Percentiles rank a stretch among this genome's conserved stretches.
phyloP scores from a whole-genome alignment of 139 green algal species.

The Marvania coccoides region DNA sequence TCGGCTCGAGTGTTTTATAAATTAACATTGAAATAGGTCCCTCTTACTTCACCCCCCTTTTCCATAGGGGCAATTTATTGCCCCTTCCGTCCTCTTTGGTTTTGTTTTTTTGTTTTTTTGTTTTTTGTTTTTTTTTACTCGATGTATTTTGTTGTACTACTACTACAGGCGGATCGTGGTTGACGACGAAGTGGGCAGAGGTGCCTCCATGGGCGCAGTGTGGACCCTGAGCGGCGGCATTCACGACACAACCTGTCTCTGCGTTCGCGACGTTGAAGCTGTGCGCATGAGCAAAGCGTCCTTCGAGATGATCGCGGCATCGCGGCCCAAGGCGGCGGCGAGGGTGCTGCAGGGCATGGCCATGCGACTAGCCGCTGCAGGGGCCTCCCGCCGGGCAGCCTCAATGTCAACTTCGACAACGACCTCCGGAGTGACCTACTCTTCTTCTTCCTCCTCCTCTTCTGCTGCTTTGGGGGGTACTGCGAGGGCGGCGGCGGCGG shows the following conservation, averaged over 20 bases:
- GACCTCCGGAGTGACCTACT: too few species aligned
- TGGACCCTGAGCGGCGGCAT: conserved; percentile 46
- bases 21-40: too few species aligned
- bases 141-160: too few species aligned
- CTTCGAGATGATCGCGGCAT: conserved; percentile 32
- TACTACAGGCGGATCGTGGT: too few species aligned
- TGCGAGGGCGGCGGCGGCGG: neutral
- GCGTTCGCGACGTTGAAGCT: conserved; percentile 60
- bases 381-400: neutral
- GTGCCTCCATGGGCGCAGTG: conserved; percentile 63
- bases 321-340: conserved; percentile 19
- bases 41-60: too few species aligned
- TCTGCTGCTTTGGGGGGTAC: too few species aligned
- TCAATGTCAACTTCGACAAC: neutral
- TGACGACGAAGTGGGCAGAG: conserved; percentile 56
- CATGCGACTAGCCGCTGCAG: conserved; percentile 16
- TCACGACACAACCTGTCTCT: conserved; percentile 63
- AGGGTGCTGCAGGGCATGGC: conserved; percentile 44
- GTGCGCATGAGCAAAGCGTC: conserved; percentile 58
- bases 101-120: too few species aligned
- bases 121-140: too few species aligned
- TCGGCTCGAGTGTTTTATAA: too few species aligned
- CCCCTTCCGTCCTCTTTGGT: too few species aligned
- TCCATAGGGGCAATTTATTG: too few species aligned
- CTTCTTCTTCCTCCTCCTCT: too few species aligned